Base-by-base conservation (phyloP, 805 yeast species). In the Suhomyces prunicola region DNA sequence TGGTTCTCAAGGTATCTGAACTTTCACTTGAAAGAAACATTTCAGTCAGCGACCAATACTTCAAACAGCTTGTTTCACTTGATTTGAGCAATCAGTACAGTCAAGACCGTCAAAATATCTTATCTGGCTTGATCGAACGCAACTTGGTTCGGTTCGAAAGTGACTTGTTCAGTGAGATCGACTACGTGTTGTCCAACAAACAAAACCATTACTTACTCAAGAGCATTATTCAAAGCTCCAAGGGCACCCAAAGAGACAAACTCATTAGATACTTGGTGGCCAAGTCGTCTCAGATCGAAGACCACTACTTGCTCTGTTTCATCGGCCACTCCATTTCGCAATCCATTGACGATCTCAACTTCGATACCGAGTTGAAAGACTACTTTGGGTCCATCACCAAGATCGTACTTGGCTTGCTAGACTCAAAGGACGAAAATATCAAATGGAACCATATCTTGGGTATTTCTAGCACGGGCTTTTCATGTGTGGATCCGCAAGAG, bases 381-480 rank as follows among this genome's bases (percentile, higher is more conserved):
- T 57, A 59, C 44, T 52, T 54, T 31, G 48, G 46, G 6, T 47
- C 49, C 23, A 46, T 58, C 19, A 48, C 55, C 22, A 33, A 44
- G 9, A 51, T 66, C 36, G 66, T 65, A 3, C 35, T 57, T 31
- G 40, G 56, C n/a, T 33, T 54, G 31, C 44, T 46, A 44, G 33
- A 40, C 24, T 19, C 27, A 10, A 17, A 35, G 12, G 23, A 47
- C 4, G 23, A 29, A 7, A 27, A 39, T 7, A 47, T 39, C 15
- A 36, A 53, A 19, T 63, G 67, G 69, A 53, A 47, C 23, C 58
- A 60, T 27, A 55, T 63, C 12, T 52, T 66, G 50, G 52, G 49
- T 4, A 57, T 66, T 8, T 57, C 64, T 19, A 50, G 57, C 8
- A 48, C 41, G 4, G 59, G 58, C 3, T 46, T 59, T 26, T 39